These are phyloP conservation scores for Beauveria varroae DNA, from an alignment of 2,329 filamentous ascomycete species.

Conservation along the genomic window DNA sequence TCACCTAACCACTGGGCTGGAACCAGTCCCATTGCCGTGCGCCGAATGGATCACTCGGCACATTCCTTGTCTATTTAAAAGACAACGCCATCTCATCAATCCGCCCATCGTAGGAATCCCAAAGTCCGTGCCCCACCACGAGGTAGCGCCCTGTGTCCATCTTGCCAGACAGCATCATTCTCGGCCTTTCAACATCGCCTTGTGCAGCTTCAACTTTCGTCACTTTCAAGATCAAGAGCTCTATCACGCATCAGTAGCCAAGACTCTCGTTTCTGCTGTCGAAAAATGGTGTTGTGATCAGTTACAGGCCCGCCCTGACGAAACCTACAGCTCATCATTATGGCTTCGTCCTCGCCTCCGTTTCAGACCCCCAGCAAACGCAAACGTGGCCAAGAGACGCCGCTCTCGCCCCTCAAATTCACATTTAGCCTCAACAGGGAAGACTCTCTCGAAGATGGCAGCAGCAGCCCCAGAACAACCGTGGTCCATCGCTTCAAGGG, in stretches of 20 bases:
- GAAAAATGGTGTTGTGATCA: not conserved
- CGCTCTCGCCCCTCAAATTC: constrained; percentile 32
- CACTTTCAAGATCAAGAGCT: not conserved
- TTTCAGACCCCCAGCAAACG: constrained; percentile 34
- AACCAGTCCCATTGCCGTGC: not conserved
- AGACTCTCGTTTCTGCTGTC: not conserved
- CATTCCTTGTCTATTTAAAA: not conserved
- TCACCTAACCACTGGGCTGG: not conserved
- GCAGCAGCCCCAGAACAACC: constrained; percentile 43
- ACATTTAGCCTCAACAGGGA: constrained; percentile 34
- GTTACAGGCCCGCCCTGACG: not conserved
- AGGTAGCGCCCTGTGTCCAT: constrained; percentile 2
- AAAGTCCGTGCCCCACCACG: constrained; percentile 3
- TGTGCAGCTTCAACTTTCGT: not conserved
- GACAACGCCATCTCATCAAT: not conserved
- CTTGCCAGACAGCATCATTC: not conserved
- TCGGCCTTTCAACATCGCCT: not conserved
- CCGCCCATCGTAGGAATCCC: not conserved
- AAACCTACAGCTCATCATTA: not conserved
- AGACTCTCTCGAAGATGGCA: constrained; percentile 35
- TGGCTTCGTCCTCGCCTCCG: constrained; percentile 8
- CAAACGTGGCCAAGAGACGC: constrained; percentile 33
- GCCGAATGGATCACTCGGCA: not conserved
- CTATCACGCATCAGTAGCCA: not conserved
- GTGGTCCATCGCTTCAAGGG: constrained; percentile 46